Base-by-base conservation (phyloP, 1,139 yeast genomes). In the Yamadazyma taylorii region DNA sequence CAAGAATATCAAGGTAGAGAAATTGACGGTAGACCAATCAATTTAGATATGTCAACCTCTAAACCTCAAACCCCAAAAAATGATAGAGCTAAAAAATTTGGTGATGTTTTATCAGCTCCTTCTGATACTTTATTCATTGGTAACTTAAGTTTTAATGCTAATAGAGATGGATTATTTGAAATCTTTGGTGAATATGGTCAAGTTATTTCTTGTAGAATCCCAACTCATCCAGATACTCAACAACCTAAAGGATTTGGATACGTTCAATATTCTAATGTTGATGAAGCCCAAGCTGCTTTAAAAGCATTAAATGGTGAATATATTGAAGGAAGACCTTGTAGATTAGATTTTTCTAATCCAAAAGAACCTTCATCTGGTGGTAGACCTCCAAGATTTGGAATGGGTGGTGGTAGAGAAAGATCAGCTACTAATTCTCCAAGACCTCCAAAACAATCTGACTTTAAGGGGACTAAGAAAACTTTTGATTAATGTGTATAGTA, bases 161-260 rank as follows among this genome's bases (percentile, higher is more conserved):
- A 80, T 63, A 82, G 89, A 69, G 96, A 89, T 61, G 71, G 68
- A 47, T 73, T 92, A 52, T 83, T 75, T 66, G 79, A 77, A 52
- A 62, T 79, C 32, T 92, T 92, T 58, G 80, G 85, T 52, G 79
- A 77, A 57, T 75, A 78, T 66, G 97, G 97, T 61, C 75, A 74
- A 48, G 86, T 92, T 45, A 69, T 88, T 42, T 85, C 95, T 44
- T 90, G 90, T 56, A 83, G 98, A 75, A 74, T 92, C 54, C 98
- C 98, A 66, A 90, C 97, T 35, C 95, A 90, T 71, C 97, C 96
- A 60, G 97, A 90, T 67, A 89, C 97, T 50, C 95, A 89, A 65
- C 97, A 90, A 72, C 95, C 96, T 66, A 92, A 92, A 79, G 98
- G 98, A 52, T 92, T 92, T 72, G 98, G 97, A 51, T 92, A 92